Evolutionary conservation across 257 asterid genomes (phyloP).

Genomic region (Capsicum rhomboideum): DNA sequence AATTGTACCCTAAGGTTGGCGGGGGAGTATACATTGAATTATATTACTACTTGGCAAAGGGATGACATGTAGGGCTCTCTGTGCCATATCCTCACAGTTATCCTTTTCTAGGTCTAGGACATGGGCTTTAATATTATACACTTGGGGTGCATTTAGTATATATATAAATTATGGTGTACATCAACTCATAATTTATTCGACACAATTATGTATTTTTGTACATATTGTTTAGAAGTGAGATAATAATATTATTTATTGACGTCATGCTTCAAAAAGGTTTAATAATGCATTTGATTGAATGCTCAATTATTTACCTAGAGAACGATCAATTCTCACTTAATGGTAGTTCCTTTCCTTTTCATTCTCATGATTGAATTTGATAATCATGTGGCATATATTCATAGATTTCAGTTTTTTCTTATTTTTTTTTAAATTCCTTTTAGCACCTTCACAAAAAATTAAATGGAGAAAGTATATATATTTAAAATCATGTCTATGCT

Average conservation of each 20-base stretch:
- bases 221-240: too few species aligned
- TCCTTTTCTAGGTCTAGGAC: not conserved
- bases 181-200: too few species aligned
- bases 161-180: too few species aligned
- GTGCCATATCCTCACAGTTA: not conserved
- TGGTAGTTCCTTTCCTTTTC: too few species aligned
- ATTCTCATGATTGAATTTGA: too few species aligned
- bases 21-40: not conserved
- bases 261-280: too few species aligned
- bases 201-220: not conserved
- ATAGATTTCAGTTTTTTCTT: not conserved
- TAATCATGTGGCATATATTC: not conserved
- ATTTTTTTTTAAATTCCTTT: not conserved
- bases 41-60: not conserved
- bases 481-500: not conserved
- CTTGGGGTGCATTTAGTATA: too few species aligned
- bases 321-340: too few species aligned
- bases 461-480: not conserved
- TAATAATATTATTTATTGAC: too few species aligned
- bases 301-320: too few species aligned
- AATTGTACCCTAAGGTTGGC: not conserved
- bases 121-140: not conserved
- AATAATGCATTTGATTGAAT: too few species aligned
- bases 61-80: not conserved
- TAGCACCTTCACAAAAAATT: not conserved